These are phyloP conservation scores for Dissophora globulifera DNA, from an alignment of 192 early-diverging fungal species.

Conservation along the genomic window DNA sequence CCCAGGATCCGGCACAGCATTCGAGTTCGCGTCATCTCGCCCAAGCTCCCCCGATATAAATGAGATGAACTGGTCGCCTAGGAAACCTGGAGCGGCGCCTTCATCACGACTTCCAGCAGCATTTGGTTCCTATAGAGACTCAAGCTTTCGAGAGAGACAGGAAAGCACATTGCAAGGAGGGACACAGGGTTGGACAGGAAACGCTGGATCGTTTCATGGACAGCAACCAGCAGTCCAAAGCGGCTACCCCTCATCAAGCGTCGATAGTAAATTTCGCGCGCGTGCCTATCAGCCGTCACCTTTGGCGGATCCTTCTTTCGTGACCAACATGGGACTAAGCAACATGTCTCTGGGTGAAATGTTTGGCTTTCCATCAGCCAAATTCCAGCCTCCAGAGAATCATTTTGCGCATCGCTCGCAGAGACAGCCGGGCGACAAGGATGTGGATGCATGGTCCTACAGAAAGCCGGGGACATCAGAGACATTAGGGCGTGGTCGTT, in stretches of 20 bases:
- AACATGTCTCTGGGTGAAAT: constrained; percentile 49
- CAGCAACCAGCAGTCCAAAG: not conserved
- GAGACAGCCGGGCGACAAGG: not conserved
- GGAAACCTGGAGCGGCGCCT: not conserved
- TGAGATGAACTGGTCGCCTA: constrained; percentile 38
- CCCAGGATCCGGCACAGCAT: not conserved
- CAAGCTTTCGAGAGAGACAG: not conserved
- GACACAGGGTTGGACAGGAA: not conserved
- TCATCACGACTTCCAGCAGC: not conserved
- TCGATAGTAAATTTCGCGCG: constrained; percentile 24
- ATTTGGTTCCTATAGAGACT: constrained; percentile 37
- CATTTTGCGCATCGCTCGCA: constrained; percentile 36
- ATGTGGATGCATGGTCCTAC: constrained; percentile 22
- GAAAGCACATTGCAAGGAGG: not conserved
- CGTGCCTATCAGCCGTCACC: constrained; percentile 48
- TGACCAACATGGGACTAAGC: constrained; percentile 25
- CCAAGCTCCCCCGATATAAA: constrained; percentile 18
- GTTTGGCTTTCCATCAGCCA: constrained; percentile 48
- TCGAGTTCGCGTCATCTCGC: not conserved
- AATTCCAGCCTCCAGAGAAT: constrained; percentile 46
- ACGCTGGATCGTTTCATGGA: not conserved
- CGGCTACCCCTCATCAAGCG: not conserved
- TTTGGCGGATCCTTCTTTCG: constrained; percentile 36
- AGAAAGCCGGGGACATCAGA: not conserved
- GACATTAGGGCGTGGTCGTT: not conserved